These are phyloP conservation scores for Gomphus sp. DNA, from an alignment of 1,284 basidiomycete species.

Conservation along the genomic window DNA sequence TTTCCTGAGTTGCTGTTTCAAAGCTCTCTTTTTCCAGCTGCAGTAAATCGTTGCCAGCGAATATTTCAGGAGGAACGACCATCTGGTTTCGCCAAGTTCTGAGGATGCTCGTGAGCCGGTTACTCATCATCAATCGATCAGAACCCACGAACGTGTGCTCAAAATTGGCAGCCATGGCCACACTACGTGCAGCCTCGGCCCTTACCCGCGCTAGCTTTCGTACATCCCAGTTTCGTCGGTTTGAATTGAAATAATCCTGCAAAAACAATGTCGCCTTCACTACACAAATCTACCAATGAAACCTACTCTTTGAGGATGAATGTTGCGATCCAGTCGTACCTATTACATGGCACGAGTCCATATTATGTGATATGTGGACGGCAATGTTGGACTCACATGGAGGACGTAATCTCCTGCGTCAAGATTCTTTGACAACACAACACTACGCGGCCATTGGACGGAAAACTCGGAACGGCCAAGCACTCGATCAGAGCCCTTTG, in stretches of 20 bases:
- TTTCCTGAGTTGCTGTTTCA: background rate
- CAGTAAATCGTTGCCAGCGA: constrained; percentile 29
- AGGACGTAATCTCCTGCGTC: constrained; percentile 43
- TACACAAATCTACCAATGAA: background rate
- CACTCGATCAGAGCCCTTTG: constrained; percentile 27
- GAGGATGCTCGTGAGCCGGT: background rate
- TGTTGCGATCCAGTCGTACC: constrained; percentile 32
- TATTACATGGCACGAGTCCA: constrained; percentile 12
- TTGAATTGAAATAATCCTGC: constrained; percentile 17
- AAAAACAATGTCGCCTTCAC: background rate
- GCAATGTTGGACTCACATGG: constrained; percentile 29
- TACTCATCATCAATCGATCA: background rate
- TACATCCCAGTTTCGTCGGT: constrained; percentile 23
- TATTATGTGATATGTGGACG: background rate
- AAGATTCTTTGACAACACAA: constrained; percentile 30
- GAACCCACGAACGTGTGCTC: constrained; percentile 23
- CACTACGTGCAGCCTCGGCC: constrained; percentile 32
- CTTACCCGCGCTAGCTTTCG: constrained; percentile 27
- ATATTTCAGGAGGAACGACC: constrained; percentile 24
- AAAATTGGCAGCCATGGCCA: constrained; percentile 38
- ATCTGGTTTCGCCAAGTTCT: constrained; percentile 21
- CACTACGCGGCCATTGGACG: constrained; percentile 27
- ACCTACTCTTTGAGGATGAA: constrained; percentile 13
- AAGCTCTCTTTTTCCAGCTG: constrained; percentile 21
- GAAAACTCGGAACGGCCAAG: constrained; percentile 28